These are phyloP conservation scores for Trypanosoma vivax DNA, from an alignment of 208 protist genomes.

Conservation along the genomic window DNA sequence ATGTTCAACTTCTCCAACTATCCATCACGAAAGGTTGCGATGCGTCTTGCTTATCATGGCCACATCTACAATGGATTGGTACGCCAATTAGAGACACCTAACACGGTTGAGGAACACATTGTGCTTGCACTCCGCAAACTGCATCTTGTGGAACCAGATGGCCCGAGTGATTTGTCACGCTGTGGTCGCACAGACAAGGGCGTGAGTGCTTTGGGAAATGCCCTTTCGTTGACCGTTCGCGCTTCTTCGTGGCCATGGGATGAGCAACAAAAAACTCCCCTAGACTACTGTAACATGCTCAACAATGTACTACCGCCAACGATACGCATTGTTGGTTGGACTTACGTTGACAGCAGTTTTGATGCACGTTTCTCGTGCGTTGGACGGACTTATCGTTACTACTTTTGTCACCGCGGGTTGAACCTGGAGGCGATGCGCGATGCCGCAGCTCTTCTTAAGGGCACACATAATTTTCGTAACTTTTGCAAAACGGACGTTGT, in stretches of 20 bases:
- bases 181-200: slow-evolving; percentile 88
- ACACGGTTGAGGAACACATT: slow-evolving; percentile 75
- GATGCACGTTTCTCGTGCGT: slow-evolving; percentile 88
- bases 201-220: slow-evolving; percentile 83
- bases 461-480: slow-evolving; percentile 96
- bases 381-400: slow-evolving; percentile 90
- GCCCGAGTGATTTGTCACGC: slow-evolving; percentile 58
- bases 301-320: slow-evolving; percentile 91
- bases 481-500: slow-evolving; percentile 96
- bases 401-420: slow-evolving; percentile 78
- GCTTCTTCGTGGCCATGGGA: slow-evolving; percentile 42
- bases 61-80: slow-evolving; percentile 75
- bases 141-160: slow-evolving; percentile 50
- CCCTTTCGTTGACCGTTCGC: slow-evolving; percentile 55
- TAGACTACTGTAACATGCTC: slow-evolving; percentile 93
- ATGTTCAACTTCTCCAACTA: slow-evolving; percentile 61
- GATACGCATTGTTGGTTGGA: slow-evolving; percentile 92
- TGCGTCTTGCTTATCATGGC: slow-evolving; percentile 86
- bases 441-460: slow-evolving; percentile 77
- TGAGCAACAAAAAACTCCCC: slow-evolving; percentile 32
- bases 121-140: slow-evolving; percentile 40
- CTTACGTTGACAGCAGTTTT: slow-evolving; percentile 85
- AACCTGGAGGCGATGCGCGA: slow-evolving; percentile 87
- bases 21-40: slow-evolving; percentile 65
- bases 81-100: slow-evolving; percentile 77